A percentile compares a stretch with the other conserved stretches of the same genome.
Evolutionary conservation across 768 basidiomycete species (phyloP).

Genomic region (Boletus rufocinnamomeus): DNA sequence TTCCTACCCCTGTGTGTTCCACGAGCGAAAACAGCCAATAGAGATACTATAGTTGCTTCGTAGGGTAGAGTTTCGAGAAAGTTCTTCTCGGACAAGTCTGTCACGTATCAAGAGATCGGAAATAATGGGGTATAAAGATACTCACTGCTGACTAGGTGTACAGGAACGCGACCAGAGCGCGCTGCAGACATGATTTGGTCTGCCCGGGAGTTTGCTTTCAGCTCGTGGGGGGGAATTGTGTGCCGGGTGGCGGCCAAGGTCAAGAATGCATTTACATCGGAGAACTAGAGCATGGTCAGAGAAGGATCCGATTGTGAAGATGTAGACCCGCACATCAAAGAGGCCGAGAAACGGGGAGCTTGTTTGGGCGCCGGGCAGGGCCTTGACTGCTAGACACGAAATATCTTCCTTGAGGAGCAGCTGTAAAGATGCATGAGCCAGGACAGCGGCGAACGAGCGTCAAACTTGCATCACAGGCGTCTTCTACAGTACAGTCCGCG

Average conservation of each 20-base stretch:
- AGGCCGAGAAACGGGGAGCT: constrained; percentile 51
- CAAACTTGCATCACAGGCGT: constrained; percentile 71
- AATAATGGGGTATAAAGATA: constrained; percentile 9
- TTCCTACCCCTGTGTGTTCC: constrained; percentile 70
- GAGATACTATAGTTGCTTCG: constrained; percentile 60
- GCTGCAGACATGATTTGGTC: constrained; percentile 75
- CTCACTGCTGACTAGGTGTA: constrained; percentile 77
- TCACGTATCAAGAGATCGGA: constrained; percentile 1
- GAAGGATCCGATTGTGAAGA: not conserved
- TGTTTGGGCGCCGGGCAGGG: constrained; percentile 25
- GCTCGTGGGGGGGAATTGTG: constrained; percentile 60
- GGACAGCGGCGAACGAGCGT: not conserved
- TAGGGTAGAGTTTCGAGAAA: constrained; percentile 64
- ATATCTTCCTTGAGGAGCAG: constrained; percentile 61
- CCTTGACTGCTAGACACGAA: constrained; percentile 64
- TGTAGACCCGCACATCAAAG: constrained; percentile 62
- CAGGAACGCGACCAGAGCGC: constrained; percentile 70
- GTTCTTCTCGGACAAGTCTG: constrained; percentile 87
- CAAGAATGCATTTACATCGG: constrained; percentile 87
- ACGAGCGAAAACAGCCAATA: constrained; percentile 65
- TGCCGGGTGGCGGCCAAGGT: constrained; percentile 81
- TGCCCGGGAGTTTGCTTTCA: constrained; percentile 58
- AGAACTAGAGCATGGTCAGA: constrained; percentile 51
- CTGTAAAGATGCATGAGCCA: constrained; percentile 37
- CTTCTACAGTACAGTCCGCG: constrained; percentile 75